Evolutionary conservation across 2,329 filamentous ascomycete species (phyloP).

Genomic region (Ploettnerulaceae sp.): DNA sequence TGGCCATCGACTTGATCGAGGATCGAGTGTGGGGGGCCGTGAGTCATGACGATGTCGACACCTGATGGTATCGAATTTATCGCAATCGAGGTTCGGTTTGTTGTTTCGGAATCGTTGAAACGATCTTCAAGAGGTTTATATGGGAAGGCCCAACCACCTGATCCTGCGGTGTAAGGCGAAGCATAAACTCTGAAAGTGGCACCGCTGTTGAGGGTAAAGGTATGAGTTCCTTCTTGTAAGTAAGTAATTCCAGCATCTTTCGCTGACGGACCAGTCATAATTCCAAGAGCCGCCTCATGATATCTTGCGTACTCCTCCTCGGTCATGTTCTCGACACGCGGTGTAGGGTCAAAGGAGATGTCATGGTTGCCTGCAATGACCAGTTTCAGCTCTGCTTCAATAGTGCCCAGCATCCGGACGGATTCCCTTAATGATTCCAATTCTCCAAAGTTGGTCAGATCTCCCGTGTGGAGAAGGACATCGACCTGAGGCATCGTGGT

Average conservation of each 20-base stretch:
- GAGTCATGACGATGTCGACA: constrained; percentile 39
- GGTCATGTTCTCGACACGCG: constrained; percentile 6
- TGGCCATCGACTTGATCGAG: constrained; percentile 27
- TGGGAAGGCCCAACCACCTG: constrained; percentile 26
- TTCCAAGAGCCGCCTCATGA: constrained; percentile 8
- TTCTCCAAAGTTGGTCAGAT: constrained; percentile 33
- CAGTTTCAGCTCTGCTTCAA: constrained; percentile 51
- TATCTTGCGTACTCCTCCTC: constrained; percentile 1
- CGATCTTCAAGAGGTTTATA: constrained; percentile 24
- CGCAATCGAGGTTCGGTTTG: constrained; percentile 9
- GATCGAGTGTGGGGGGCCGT: constrained; percentile 34
- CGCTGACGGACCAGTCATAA: constrained; percentile 16
- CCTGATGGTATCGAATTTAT: constrained; percentile 17
- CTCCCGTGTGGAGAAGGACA: constrained; percentile 37
- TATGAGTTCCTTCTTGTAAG: constrained; percentile 28
- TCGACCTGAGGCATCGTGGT: constrained; percentile 28
- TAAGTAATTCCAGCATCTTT: constrained; percentile 22
- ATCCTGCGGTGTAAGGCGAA: constrained; percentile 29
- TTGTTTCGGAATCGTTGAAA: constrained; percentile 16
- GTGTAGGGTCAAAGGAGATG: constrained; percentile 44
- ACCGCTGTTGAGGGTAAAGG: constrained; percentile 26
- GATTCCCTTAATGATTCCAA: constrained; percentile 26
- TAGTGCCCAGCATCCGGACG: constrained; percentile 28
- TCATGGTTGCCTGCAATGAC: constrained; percentile 61
- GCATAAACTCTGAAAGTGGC: constrained; percentile 29